A percentile compares a stretch with the other conserved stretches of the same genome.
phyloP scores from a whole-genome alignment of 306 rosid species.

The Parietaria judaica region DNA sequence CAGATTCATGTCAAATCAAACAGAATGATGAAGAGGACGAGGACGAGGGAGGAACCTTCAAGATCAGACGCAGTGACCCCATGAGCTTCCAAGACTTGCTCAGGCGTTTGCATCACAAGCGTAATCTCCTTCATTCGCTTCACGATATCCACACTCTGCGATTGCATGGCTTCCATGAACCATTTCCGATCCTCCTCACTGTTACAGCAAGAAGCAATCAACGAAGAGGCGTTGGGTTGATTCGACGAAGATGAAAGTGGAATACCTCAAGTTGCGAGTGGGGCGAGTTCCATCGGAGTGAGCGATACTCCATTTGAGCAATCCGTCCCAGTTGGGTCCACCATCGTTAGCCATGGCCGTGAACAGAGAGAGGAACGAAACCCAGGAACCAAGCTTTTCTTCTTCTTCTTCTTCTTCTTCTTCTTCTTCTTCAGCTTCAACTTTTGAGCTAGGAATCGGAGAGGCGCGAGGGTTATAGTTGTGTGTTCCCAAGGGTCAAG shows the following conservation, averaged over 20 bases:
- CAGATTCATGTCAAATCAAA: not conserved
- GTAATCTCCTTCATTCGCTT: constrained; percentile 96
- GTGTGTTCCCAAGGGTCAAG: too few species aligned
- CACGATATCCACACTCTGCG: constrained; percentile 63
- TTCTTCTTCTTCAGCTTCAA: not conserved
- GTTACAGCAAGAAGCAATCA: not conserved
- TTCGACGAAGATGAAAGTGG: not conserved
- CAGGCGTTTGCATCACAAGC: constrained; percentile 81
- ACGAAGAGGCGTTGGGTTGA: not conserved
- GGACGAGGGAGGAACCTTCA: constrained; percentile 46
- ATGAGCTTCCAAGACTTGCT: constrained; percentile 72
- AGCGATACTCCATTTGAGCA: constrained; percentile 81
- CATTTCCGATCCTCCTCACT: constrained; percentile 87
- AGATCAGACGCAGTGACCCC: constrained; percentile 64
- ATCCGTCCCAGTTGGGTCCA: constrained; percentile 85
- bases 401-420: not conserved
- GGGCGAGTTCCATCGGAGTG: constrained; percentile 73
- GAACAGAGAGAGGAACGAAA: not conserved
- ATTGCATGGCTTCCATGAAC: constrained; percentile 94
- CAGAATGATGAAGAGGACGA: not conserved
- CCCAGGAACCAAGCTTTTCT: not conserved
- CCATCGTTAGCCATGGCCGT: constrained; percentile 59
- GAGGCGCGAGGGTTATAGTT: too few species aligned
- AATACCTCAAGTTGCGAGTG: constrained; percentile 49
- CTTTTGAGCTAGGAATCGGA: too few species aligned